Evolutionary conservation across 441 rosid genomes (phyloP).

Genomic region (Populus tomentosa): DNA sequence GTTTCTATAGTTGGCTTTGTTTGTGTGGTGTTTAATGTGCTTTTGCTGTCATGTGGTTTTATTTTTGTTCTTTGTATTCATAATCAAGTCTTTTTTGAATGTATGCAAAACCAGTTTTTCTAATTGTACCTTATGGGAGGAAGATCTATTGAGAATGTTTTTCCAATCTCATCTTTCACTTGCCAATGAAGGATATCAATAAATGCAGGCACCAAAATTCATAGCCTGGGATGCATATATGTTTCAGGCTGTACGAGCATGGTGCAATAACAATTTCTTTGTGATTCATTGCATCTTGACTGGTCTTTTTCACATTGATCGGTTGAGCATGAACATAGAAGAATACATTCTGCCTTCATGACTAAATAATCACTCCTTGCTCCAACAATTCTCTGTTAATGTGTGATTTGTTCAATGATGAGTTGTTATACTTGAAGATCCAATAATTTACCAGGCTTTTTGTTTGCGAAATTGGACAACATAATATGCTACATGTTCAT

Average conservation of each 20-base stretch:
- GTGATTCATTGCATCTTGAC: constrained; percentile 12
- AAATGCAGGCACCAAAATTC: constrained; percentile 34
- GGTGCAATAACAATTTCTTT: constrained; percentile 27
- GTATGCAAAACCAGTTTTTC: not conserved
- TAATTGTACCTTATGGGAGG: not conserved
- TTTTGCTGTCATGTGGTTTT: no score
- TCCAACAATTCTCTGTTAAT: not conserved
- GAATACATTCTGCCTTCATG: constrained; percentile 6
- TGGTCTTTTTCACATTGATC: constrained; percentile 6
- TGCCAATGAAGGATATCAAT: not conserved
- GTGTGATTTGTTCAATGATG: no score
- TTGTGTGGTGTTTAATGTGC: not conserved
- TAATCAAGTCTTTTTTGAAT: no score
- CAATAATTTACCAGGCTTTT: no score
- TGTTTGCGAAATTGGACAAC: no score
- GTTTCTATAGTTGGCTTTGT: not conserved
- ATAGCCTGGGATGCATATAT: constrained; percentile 27
- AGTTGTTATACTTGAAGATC: no score
- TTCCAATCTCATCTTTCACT: not conserved
- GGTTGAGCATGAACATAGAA: constrained; percentile 15
- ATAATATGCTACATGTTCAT: not conserved
- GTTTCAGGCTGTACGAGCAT: constrained; percentile 43
- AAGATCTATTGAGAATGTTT: not conserved
- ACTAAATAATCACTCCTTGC: not conserved
- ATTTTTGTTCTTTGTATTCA: no score